Conservation (phyloP, 441 rosid species). For the Adansonia gregorii region DNA sequence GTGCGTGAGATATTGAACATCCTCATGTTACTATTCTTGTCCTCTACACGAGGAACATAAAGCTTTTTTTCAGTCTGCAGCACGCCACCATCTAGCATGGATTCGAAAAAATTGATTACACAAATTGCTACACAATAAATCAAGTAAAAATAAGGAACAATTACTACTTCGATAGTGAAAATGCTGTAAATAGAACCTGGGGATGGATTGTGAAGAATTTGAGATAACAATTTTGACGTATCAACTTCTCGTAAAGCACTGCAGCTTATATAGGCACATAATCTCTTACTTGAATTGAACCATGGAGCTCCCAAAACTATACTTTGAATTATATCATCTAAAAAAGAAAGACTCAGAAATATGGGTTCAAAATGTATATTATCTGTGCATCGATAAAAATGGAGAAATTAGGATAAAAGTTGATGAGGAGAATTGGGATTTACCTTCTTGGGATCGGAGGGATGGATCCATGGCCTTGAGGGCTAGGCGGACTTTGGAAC, state of each 20-base stretch:
- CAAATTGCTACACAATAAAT: conserved; percentile 14
- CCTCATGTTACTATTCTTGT: conserved; percentile 86
- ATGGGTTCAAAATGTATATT: background rate
- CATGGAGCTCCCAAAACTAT: conserved; percentile 72
- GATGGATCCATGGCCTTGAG: conserved; percentile 81
- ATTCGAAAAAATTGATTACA: conserved; percentile 9
- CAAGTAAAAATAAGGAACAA: background rate
- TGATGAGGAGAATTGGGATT: background rate
- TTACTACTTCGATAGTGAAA: conserved; percentile 17
- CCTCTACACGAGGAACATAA: conserved; percentile 90
- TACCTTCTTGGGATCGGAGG: conserved; percentile 72
- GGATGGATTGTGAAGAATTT: conserved; percentile 45
- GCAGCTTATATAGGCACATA: conserved; percentile 92
- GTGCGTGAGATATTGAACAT: conserved; percentile 76
- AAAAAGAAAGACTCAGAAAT: conserved; percentile 16
- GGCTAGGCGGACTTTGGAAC: conserved; percentile 69
- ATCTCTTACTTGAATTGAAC: conserved; percentile 71
- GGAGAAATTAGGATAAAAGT: background rate
- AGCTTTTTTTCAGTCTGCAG: conserved; percentile 53
- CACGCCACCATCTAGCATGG: conserved; percentile 37
- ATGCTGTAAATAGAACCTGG: conserved; percentile 30
- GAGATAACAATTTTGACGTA: conserved; percentile 60
- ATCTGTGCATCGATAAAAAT: background rate
- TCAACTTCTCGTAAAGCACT: conserved; percentile 77
- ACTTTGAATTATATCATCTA: conserved; percentile 73